A percentile compares a stretch with the other conserved stretches of the same genome.
These are phyloP conservation scores for Cotoneaster glaucophyllus DNA, from an alignment of 306 rosid species.

Conservation along the genomic window DNA sequence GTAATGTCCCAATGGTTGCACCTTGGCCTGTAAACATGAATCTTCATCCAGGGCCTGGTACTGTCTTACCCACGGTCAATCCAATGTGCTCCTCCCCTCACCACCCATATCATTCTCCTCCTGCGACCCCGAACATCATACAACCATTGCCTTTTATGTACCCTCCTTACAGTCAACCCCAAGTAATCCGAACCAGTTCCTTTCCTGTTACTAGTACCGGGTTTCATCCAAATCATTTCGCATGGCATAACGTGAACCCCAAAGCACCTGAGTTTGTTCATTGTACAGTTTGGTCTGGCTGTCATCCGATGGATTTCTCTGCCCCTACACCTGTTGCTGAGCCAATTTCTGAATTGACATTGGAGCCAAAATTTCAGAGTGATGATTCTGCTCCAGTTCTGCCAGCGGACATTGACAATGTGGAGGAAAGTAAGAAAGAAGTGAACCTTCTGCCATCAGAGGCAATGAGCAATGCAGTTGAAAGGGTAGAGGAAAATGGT, in stretches of 20 bases:
- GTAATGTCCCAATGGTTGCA: conserved; percentile 50
- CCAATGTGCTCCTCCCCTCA: conserved; percentile 90
- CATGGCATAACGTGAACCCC: conserved; percentile 78
- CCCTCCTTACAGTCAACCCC: conserved; percentile 78
- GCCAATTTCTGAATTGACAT: conserved; percentile 40
- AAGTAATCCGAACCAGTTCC: conserved; percentile 60
- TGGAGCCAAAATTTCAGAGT: conserved; percentile 39
- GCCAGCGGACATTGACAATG: conserved; percentile 42
- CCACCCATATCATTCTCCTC: conserved; percentile 85
- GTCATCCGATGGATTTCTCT: conserved; percentile 78
- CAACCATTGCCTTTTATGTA: conserved; percentile 80
- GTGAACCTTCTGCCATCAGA: conserved; percentile 29
- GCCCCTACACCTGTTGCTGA: conserved; percentile 59
- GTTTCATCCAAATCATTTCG: conserved; percentile 72
- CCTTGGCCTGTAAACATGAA: conserved; percentile 92
- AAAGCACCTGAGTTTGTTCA: conserved; percentile 61
- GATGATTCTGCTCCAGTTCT: conserved; percentile 44
- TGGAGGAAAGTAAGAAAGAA: conserved; percentile 45
- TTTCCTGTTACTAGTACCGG: conserved; percentile 60
- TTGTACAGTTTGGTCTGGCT: conserved; percentile 62
- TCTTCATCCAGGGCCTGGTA: conserved; percentile 65
- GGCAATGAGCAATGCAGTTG: conserved; percentile 29
- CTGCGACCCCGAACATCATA: conserved; percentile 85
- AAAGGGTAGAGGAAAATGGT: conserved; percentile 49
- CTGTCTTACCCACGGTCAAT: conserved; percentile 46